Conservation (phyloP, 345 rosid species). For the Arabidopsis thaliana region TAIR10.1 NC_003074.8:4338501-4339000, state of each 20-base stretch:
- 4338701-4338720: conserved; percentile 76
- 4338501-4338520: conserved; percentile 49
- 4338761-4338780: conserved; percentile 65
- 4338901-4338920: conserved; percentile 47
- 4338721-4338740: conserved; percentile 66
- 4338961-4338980: conserved; percentile 58
- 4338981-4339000: conserved; percentile 53
- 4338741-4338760: conserved; percentile 60
- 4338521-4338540: conserved; percentile 58
- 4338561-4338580: conserved; percentile 54
- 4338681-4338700: conserved; percentile 62
- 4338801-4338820: conserved; percentile 56
- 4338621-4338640: conserved; percentile 43
- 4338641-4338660: conserved; percentile 50
- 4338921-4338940: conserved; percentile 38
- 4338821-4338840: conserved; percentile 56
- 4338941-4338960: conserved; percentile 51
- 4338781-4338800: conserved; percentile 50
- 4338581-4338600: conserved; percentile 51
- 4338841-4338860: conserved; percentile 51
- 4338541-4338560: conserved; percentile 62
- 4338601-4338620: conserved; percentile 50
- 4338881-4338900: conserved; percentile 33
- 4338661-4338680: conserved; percentile 49
- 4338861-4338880: conserved; percentile 49